Base-by-base conservation (phyloP, 2,329 filamentous ascomycete species). In the Fusarium nematophilum region DNA sequence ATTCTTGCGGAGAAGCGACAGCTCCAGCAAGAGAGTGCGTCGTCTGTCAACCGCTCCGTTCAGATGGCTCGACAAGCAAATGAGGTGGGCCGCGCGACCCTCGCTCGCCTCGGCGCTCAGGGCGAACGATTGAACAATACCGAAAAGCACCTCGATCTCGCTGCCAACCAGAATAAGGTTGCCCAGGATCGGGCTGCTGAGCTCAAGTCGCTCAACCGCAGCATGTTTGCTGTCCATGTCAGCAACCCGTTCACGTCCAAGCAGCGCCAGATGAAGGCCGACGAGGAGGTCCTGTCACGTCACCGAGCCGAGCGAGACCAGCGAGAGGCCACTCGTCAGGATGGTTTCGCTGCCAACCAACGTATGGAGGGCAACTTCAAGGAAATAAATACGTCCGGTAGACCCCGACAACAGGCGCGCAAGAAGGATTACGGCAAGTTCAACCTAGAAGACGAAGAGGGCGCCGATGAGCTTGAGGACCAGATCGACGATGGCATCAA, bases 171-270 rank as follows among this genome's bases (percentile, higher is more conserved):
- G 72, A 91, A 91, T 67, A 86, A 87, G 53, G 79, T 90, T 55
- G 91, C 91, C 0, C 88, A 93, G 66, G 91, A 93, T 64, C 90
- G 91, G 67, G 90, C 92, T 1, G 86, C 87, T 40, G 92, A 97
- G 71, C 80, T 97, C 30, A 94, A 94, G 79, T 91, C 86, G 1
- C 81, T 96, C 43, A 96, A 97, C 76, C 83, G 90, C 60, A 93
- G 89, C 79, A 96, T 97, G 92, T 97, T 97, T 70, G 90, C 91
- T 5, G 85, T 93, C 17, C 90, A 93, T 69, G 88, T 93, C 21
- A 81, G 82, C 47, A 92, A 92, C 67, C 90, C 90, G 0, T 92
- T 97, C 72, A 95, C 91, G 0, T 86, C 86, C 11, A 86, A 85
- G 59, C 84, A 83, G 64, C 84, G 89, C 37, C 84, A 83, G 23